phyloP scores from a whole-genome alignment of 768 basidiomycete genomes.

The Candolleomyces aberdarensis region DNA sequence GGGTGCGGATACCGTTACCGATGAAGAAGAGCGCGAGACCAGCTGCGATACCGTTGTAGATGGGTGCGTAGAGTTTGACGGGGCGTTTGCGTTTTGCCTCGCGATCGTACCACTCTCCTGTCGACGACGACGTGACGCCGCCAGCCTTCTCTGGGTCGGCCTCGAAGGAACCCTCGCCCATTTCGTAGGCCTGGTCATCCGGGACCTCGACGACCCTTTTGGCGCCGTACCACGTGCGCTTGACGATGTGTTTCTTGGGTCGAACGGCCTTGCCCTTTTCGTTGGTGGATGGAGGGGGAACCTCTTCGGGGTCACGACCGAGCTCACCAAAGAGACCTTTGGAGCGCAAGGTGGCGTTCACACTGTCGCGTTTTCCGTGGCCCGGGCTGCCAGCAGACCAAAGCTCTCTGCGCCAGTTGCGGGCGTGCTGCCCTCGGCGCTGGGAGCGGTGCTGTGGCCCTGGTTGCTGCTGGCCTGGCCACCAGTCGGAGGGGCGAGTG shows the following conservation, averaged over 20 bases:
- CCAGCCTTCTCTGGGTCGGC: conserved; percentile 11
- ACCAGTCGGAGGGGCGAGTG: conserved; percentile 6
- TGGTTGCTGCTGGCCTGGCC: conserved; percentile 11
- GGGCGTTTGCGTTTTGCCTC: conserved; percentile 9
- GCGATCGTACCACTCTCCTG: not conserved
- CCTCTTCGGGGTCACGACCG: conserved; percentile 20
- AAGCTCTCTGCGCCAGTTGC: not conserved
- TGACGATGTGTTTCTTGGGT: conserved; percentile 19
- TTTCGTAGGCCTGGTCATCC: conserved; percentile 5
- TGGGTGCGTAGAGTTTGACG: conserved; percentile 53
- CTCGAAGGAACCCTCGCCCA: conserved; percentile 23
- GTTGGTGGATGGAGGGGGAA: conserved; percentile 3
- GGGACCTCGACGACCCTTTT: conserved; percentile 29
- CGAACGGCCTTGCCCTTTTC: not conserved
- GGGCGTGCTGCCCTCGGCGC: conserved; percentile 6
- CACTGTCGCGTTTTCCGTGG: not conserved
- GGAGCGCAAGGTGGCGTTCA: no score
- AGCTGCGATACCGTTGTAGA: conserved; percentile 63
- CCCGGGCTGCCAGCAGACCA: not conserved
- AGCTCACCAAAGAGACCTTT: conserved; percentile 26
- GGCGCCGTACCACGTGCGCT: conserved; percentile 60
- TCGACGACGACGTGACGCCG: not conserved
- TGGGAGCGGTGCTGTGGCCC: not conserved
- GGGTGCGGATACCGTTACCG: conserved; percentile 57
- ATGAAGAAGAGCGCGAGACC: conserved; percentile 64